Base-by-base conservation (phyloP, 2,329 filamentous ascomycete genomes). In the Alternaria hordeiaustralica region DNA sequence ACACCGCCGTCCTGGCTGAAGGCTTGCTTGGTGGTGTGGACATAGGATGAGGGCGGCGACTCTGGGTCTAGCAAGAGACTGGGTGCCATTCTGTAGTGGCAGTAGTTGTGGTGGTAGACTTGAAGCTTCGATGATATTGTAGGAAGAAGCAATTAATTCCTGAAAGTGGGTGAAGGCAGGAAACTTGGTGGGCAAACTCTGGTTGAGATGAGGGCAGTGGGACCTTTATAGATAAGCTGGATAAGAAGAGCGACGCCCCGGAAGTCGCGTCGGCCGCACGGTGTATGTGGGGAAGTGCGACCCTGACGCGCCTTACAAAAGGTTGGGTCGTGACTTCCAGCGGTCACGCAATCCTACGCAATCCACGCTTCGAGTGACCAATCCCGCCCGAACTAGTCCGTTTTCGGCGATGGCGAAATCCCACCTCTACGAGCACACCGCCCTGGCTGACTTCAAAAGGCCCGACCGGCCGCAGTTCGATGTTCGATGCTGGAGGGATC, bases 41-140 rank as follows among this genome's bases (percentile, higher is more conserved):
- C 55, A 43, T 66, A 64, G 36, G 70, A 68, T 18, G 60, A 36
- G 33, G 66, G 64, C 20, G 61, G 69, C 36, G 72, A 64, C 49
- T 75, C 73, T n/a, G 67, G 63, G 61, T 70, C 67, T 47, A 78
- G 67, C 44, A 76, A 59, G 33, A 76, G 57, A 62, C 75, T 73
- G 13, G 76, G 76, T 45, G 75, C 76, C 76, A 79, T 79, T 4
- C 50, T 63, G 58, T 21, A 41, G 43, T 61, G 57, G 13, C n/a
- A 21, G 33, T 44, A 23, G 36, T 13, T 26, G 26, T 28, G 21
- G n/a, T 25, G 9, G 49, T 18, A 23, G 33, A 33, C 12, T 53
- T 23, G 49, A 11, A 8, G 21, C 28, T 53, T 53, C 9, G 28
- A 12, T 20, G 6, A 2, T 28, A 28, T 15, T 33, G 6, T 21